These are phyloP conservation scores for Penicillium sp. DNA, from an alignment of 2,329 filamentous ascomycete species.

Conservation along the genomic window DNA sequence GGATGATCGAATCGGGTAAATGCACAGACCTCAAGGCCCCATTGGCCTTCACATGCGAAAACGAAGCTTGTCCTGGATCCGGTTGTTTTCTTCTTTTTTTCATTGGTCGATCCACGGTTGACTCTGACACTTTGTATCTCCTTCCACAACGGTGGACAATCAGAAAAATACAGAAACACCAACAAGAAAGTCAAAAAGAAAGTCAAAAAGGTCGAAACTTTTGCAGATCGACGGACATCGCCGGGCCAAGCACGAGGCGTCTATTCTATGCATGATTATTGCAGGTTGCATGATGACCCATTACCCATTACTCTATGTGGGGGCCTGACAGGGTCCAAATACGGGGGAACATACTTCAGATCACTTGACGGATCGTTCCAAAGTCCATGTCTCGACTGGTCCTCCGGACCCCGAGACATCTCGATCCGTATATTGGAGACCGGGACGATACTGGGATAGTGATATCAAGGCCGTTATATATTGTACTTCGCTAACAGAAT, in stretches of 20 bases:
- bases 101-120: too few species aligned
- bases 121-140: conserved; percentile 7
- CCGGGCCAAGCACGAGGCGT: background rate
- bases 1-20: conserved; percentile 24
- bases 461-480: too few species aligned
- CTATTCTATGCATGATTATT: conserved; percentile 7
- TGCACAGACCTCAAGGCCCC: conserved; percentile 12
- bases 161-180: too few species aligned
- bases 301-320: background rate
- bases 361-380: too few species aligned
- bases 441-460: too few species aligned
- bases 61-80: background rate
- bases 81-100: too few species aligned
- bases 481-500: background rate
- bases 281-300: background rate
- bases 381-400: too few species aligned
- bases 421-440: too few species aligned
- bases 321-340: conserved; percentile 4
- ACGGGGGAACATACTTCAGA: background rate
- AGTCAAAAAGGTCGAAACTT: too few species aligned
- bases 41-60: conserved; percentile 3
- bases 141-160: background rate
- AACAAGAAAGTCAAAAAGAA: too few species aligned
- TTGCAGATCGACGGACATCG: conserved; percentile 1
- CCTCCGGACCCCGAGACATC: too few species aligned